Percentiles rank a stretch among this genome's conserved stretches.
These are phyloP conservation scores for Fistulifera pelliculosa DNA, from an alignment of 108 stramenopile genomes.

Conservation along the genomic window DNA sequence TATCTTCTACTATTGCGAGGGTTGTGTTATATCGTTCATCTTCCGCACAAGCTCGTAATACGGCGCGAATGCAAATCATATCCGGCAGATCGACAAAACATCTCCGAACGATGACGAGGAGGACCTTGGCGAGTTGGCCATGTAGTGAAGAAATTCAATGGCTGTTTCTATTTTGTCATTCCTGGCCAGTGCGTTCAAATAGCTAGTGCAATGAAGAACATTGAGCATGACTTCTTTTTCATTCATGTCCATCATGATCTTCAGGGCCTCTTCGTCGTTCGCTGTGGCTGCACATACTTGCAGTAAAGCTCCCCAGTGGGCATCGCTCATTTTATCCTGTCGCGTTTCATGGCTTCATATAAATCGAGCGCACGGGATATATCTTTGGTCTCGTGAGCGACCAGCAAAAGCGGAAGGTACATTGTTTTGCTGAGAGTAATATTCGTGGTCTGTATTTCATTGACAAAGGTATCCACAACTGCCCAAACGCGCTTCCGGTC, in stretches of 20 bases:
- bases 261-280: slow-evolving; percentile 22
- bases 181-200: slow-evolving; percentile 1
- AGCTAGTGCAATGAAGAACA: slow-evolving; percentile 6
- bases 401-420: slow-evolving; percentile 35
- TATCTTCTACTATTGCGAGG: not conserved
- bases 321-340: slow-evolving; percentile 4
- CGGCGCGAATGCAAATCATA: slow-evolving; percentile 5
- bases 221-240: slow-evolving; percentile 4
- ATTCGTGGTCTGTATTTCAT: slow-evolving; percentile 34
- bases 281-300: slow-evolving; percentile 25
- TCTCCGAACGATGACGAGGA: slow-evolving; percentile 14
- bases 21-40: not conserved
- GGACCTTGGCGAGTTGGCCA: not conserved
- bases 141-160: slow-evolving; percentile 9
- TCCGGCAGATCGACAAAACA: slow-evolving; percentile 7
- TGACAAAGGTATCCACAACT: slow-evolving; percentile 31
- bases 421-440: slow-evolving; percentile 38
- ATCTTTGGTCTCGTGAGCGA: slow-evolving; percentile 34
- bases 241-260: slow-evolving; percentile 24
- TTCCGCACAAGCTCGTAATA: not conserved
- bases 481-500: slow-evolving; percentile 28
- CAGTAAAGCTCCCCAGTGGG: slow-evolving; percentile 25
- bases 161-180: slow-evolving; percentile 2
- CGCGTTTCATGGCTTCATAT: slow-evolving; percentile 25
- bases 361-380: slow-evolving; percentile 32